Evolutionary conservation across 2,329 filamentous ascomycete genomes (phyloP), one percentile per base, ranked within the genome.

Genomic region (Stemphylium vesicarium): DNA sequence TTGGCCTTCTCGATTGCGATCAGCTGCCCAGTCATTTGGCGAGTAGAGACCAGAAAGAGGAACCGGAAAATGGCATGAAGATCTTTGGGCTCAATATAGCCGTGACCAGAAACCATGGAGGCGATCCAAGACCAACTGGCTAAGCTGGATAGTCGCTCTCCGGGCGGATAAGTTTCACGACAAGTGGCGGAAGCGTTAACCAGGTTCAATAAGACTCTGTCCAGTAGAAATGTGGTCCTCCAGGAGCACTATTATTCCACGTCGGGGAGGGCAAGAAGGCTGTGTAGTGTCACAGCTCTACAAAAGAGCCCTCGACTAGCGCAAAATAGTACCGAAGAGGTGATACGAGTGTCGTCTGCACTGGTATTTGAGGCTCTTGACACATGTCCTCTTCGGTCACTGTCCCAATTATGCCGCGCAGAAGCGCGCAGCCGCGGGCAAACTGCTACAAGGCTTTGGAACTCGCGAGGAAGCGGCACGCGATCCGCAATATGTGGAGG

Each of bases 381-480:
- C 22, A 39, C 20, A 33, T 41, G 50, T 20, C 36, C 35, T 32
- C 41, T 41, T 63, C 56, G 51, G 59, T 47, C 60, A 53, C 49
- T 53, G 47, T 55, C 37, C 46, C 50, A 56, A 56, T 59, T 20
- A 59, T 59, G 57, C 59, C 51, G 50, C 55, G 54, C 61, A 63
- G 50, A 59, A 50, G 59, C 56, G 54, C 52, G 59, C 50, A 60
- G 41, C 57, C 54, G 62, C 59, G 56, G 49, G 42, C 59, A 54
- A 59, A 53, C 60, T 57, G 47, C 37, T 46, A 56, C 62, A 42
- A 49, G 65, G 63, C 53, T 60, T 52, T 57, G 60, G 57, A 50
- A 50, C 59, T 70, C 69, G 69, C 69, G 69, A 70, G 69, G 69
- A 70, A 63, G 59, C 69, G 69, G 69, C 57, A 65, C 59, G 50